A percentile compares a stretch with the other conserved stretches of the same genome.
Conservation (phyloP, 2,329 filamentous ascomycete genomes). For the Fusarium gaditjirri region DNA sequence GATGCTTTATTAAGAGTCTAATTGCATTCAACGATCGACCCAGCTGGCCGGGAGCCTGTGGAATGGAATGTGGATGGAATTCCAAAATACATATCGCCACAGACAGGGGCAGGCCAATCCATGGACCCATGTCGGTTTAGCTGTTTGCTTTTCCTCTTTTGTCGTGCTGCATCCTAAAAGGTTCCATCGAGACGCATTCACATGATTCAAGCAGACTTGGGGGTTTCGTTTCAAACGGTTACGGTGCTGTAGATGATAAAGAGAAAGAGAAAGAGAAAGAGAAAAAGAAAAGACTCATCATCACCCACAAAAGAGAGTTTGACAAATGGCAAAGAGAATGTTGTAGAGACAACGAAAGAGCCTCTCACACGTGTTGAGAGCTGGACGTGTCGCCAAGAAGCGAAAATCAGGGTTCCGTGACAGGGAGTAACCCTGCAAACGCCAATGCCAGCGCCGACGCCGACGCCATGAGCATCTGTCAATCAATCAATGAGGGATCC, state of each 20-base stretch:
- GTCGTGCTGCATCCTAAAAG: conserved; percentile 17
- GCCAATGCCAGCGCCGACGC: neutral
- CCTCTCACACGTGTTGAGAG: conserved; percentile 15
- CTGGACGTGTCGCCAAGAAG: conserved; percentile 9
- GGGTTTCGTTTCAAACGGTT: neutral
- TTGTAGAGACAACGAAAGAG: neutral
- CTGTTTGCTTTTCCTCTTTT: conserved; percentile 16
- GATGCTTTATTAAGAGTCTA: neutral
- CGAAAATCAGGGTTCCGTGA: conserved; percentile 18
- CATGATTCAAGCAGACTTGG: conserved; percentile 15
- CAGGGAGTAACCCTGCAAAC: conserved; percentile 17
- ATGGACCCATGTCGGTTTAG: conserved; percentile 3
- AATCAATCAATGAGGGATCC: conserved; percentile 1
- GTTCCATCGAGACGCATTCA: conserved; percentile 10
- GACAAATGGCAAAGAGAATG: neutral
- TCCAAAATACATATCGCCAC: conserved; percentile 21
- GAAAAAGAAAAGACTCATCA: neutral
- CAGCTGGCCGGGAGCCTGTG: conserved; percentile 28
- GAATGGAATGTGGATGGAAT: conserved; percentile 34
- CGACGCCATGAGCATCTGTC: conserved; percentile 10
- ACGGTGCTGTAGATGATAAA: neutral
- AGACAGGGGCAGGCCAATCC: conserved; percentile 22
- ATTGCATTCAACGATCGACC: conserved; percentile 21
- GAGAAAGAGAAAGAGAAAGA: too few relatives aligned
- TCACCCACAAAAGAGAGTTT: neutral